Percentiles rank a stretch among this genome's conserved stretches.
Conservation (phyloP, 495 filamentous ascomycete species). For the Daldinia bambusicola region DNA sequence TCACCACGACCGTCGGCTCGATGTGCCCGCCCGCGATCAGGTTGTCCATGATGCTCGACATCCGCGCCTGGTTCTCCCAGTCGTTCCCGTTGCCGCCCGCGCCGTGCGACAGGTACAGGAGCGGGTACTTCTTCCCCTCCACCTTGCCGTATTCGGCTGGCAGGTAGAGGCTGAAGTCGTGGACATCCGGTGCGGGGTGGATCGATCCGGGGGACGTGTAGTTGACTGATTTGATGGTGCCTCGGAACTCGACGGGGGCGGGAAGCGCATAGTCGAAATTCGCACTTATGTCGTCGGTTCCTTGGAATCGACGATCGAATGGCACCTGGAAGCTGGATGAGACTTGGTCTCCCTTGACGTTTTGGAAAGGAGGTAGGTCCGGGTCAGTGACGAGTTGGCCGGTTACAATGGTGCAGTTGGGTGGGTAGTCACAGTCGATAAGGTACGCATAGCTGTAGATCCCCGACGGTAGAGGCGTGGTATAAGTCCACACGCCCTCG, state of each 20-base stretch:
- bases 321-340: slow-evolving; percentile 53
- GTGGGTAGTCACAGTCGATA: slow-evolving; percentile 48
- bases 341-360: slow-evolving; percentile 48
- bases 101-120: slow-evolving; percentile 51
- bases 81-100: slow-evolving; percentile 41
- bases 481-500: slow-evolving; percentile 48
- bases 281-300: slow-evolving; percentile 45
- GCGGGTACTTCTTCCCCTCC: slow-evolving; percentile 42
- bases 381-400: slow-evolving; percentile 50
- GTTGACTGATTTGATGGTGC: slow-evolving; percentile 46
- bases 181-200: slow-evolving; percentile 48
- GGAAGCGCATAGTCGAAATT: slow-evolving; percentile 50
- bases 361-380: slow-evolving; percentile 47
- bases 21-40: slow-evolving; percentile 49
- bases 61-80: slow-evolving; percentile 50
- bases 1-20: slow-evolving; percentile 49
- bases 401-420: slow-evolving; percentile 49
- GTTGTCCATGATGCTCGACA: slow-evolving; percentile 50
- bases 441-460: slow-evolving; percentile 49
- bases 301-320: slow-evolving; percentile 45
- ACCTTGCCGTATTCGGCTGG: slow-evolving; percentile 47
- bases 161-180: slow-evolving; percentile 47
- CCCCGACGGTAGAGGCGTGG: slow-evolving; percentile 46
- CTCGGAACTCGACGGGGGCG: slow-evolving; percentile 36
- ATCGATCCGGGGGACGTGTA: slow-evolving; percentile 50